Conservation (phyloP, 805 yeast species). For the Ogataea trehaloabstinens region DNA sequence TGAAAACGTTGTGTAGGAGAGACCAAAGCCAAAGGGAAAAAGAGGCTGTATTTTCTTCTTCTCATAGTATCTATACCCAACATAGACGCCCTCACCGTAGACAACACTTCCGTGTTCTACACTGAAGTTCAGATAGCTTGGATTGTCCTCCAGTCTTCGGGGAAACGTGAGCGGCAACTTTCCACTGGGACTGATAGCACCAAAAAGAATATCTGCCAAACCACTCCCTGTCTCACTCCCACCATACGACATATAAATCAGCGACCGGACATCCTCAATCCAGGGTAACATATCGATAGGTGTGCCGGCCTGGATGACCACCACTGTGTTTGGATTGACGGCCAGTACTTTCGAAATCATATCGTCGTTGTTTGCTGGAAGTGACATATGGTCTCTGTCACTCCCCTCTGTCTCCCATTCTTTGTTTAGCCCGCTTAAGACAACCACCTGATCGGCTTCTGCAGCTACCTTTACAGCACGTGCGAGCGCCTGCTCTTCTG, state of each 20-base stretch:
- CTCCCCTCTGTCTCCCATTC: slow-evolving; percentile 64
- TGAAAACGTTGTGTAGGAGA: slow-evolving; percentile 55
- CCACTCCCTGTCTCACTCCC: slow-evolving; percentile 60
- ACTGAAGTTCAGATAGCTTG: slow-evolving; percentile 51
- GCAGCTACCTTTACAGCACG: slow-evolving; percentile 50
- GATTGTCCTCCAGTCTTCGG: slow-evolving; percentile 48
- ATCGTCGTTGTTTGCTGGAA: slow-evolving; percentile 48
- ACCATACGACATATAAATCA: slow-evolving; percentile 57
- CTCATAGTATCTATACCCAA: slow-evolving; percentile 64
- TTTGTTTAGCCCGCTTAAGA: slow-evolving; percentile 48
- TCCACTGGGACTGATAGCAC: slow-evolving; percentile 61
- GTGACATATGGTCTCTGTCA: slow-evolving; percentile 49
- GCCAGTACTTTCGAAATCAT: slow-evolving; percentile 42
- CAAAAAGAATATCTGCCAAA: slow-evolving; percentile 58
- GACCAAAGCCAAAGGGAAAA: slow-evolving; percentile 63
- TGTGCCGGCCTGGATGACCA: slow-evolving; percentile 60
- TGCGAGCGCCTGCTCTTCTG: slow-evolving; percentile 31
- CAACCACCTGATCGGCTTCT: slow-evolving; percentile 49
- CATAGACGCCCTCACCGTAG: slow-evolving; percentile 66
- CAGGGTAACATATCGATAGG: slow-evolving; percentile 59
- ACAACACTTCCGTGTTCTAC: slow-evolving; percentile 51
- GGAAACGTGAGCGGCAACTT: slow-evolving; percentile 59
- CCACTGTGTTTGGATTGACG: slow-evolving; percentile 49
- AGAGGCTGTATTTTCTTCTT: slow-evolving; percentile 44
- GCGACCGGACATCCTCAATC: slow-evolving; percentile 38